phyloP scores from a whole-genome alignment of 2,329 filamentous ascomycete genomes.

The Neurospora crassa region DNA sequence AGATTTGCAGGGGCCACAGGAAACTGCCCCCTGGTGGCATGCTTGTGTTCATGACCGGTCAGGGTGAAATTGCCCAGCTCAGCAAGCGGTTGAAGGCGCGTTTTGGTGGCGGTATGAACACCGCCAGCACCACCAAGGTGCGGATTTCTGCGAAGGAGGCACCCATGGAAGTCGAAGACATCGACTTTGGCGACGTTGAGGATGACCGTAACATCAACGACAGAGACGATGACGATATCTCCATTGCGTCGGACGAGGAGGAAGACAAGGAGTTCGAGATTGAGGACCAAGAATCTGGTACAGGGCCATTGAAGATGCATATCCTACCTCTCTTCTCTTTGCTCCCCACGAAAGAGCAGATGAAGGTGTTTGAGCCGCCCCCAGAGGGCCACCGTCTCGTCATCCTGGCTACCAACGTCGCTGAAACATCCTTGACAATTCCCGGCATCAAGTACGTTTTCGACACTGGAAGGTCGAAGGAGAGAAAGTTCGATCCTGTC shows the following conservation, averaged over 20 bases:
- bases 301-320: constrained; percentile 65
- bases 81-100: constrained; percentile 66
- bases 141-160: constrained; percentile 68
- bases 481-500: constrained; percentile 76
- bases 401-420: constrained; percentile 90
- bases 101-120: constrained; percentile 44
- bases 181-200: constrained; percentile 61
- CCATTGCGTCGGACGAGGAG: constrained; percentile 51
- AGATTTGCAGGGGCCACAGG: constrained; percentile 76
- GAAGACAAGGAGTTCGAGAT: constrained; percentile 59
- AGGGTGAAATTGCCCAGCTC: constrained; percentile 82
- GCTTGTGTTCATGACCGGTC: constrained; percentile 87
- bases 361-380: constrained; percentile 77
- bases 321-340: constrained; percentile 92
- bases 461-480: constrained; percentile 85
- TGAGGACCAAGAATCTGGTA: constrained; percentile 48
- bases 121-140: constrained; percentile 54
- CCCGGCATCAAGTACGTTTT: constrained; percentile 94
- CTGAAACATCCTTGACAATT: constrained; percentile 94
- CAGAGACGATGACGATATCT: constrained; percentile 43
- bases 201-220: constrained; percentile 55
- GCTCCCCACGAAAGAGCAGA: constrained; percentile 80
- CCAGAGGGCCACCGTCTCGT: constrained; percentile 78
- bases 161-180: constrained; percentile 74
- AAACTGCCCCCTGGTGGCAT: constrained; percentile 88